Evolutionary conservation across 192 early-diverging fungal genomes (phyloP).

Genomic region (Coemansia sp.): DNA sequence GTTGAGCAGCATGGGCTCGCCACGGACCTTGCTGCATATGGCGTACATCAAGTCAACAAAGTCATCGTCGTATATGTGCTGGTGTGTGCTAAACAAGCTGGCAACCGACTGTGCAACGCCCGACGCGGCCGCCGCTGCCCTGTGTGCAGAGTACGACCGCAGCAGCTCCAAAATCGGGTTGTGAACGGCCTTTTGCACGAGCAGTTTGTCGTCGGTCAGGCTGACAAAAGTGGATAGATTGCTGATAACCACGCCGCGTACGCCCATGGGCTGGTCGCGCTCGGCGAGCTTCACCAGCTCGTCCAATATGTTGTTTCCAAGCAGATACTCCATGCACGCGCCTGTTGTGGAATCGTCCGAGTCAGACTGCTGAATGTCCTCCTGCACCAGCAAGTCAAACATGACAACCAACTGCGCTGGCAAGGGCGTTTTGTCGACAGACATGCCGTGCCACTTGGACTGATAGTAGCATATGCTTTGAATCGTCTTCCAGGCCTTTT

Average conservation of each 20-base stretch:
- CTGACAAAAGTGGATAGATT: conserved; percentile 81
- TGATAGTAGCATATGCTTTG: conserved; percentile 54
- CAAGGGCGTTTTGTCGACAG: conserved; percentile 78
- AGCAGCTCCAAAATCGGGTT: conserved; percentile 81
- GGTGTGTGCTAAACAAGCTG: conserved; percentile 24
- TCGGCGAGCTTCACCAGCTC: conserved; percentile 79
- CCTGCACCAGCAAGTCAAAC: conserved; percentile 88
- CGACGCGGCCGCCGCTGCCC: conserved; percentile 4
- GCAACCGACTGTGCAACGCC: conserved; percentile 18
- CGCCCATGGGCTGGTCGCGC: conserved; percentile 75
- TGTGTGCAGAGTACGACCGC: conserved; percentile 59
- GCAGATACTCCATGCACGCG: conserved; percentile 87
- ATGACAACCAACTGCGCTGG: conserved; percentile 73
- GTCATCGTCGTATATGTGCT: conserved; percentile 35
- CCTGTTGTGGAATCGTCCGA: conserved; percentile 76
- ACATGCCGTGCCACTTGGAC: conserved; percentile 42
- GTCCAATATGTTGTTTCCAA: conserved; percentile 81
- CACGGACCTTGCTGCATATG: conserved; percentile 56
- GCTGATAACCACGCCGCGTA: conserved; percentile 77
- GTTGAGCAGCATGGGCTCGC: conserved; percentile 53
- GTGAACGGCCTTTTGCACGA: conserved; percentile 90
- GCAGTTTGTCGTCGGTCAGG: conserved; percentile 83
- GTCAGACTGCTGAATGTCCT: conserved; percentile 67
- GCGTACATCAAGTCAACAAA: conserved; percentile 53
- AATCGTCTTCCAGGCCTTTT: conserved; percentile 68